A percentile compares a stretch with the other conserved stretches of the same genome.
Evolutionary conservation across 352 stramenopile species (phyloP).

Genomic region (Globisporangium cylindrosporum): DNA sequence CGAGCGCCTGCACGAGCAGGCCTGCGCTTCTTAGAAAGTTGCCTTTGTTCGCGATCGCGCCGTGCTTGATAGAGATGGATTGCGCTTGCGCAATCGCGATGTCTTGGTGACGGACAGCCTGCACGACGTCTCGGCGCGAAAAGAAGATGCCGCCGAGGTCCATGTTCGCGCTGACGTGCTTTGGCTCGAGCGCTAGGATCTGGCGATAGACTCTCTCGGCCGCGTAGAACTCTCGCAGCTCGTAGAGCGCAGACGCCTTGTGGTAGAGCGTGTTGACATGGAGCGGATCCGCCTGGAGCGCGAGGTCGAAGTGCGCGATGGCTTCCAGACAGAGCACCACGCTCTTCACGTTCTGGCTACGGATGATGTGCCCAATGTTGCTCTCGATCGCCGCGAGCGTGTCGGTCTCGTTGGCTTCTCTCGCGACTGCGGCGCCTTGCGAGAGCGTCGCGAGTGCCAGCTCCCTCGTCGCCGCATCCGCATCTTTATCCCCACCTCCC

Average conservation of each 20-base stretch:
- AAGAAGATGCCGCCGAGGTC: slow-evolving; percentile 22
- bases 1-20: slow-evolving; percentile 34
- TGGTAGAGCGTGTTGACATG: slow-evolving; percentile 63
- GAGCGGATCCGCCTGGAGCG: slow-evolving; percentile 30
- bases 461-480: background rate
- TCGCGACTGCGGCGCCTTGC: slow-evolving; percentile 34
- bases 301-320: slow-evolving; percentile 59
- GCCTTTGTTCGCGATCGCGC: slow-evolving; percentile 71
- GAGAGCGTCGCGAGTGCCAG: slow-evolving; percentile 35
- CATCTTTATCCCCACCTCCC: slow-evolving; percentile 17
- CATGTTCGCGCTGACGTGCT: slow-evolving; percentile 44
- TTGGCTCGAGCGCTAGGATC: slow-evolving; percentile 42
- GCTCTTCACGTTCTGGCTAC: slow-evolving; percentile 28
- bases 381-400: slow-evolving; percentile 56
- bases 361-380: slow-evolving; percentile 67
- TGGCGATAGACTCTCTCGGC: slow-evolving; percentile 35
- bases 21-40: slow-evolving; percentile 59
- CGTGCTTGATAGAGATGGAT: slow-evolving; percentile 15
- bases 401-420: slow-evolving; percentile 29
- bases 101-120: slow-evolving; percentile 48
- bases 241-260: slow-evolving; percentile 58
- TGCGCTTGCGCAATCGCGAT: slow-evolving; percentile 24
- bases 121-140: slow-evolving; percentile 28
- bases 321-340: slow-evolving; percentile 40
- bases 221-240: slow-evolving; percentile 31